Base-by-base conservation (phyloP, 2,329 filamentous ascomycete species). In the Emericellopsis atlantica region DNA sequence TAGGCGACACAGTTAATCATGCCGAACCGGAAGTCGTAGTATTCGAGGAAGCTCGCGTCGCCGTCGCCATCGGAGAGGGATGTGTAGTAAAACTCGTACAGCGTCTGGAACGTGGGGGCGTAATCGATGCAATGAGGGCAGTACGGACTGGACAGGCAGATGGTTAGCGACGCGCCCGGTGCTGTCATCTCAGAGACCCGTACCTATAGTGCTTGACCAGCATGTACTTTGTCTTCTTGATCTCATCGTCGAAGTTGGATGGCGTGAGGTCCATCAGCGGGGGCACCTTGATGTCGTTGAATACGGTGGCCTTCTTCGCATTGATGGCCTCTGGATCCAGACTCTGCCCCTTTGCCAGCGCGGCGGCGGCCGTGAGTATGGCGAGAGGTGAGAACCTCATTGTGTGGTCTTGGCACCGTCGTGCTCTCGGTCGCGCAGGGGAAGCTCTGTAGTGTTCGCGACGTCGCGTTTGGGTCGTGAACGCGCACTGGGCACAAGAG, bases 71-170 rank as follows among this genome's bases (percentile, higher is more conserved):
- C 51, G 14, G 83, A 81, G 52, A 87, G 81, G 32, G 86, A 92
- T 32, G 89, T 95, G 65, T 86, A 68, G 66, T 95, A 98, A 61
- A 81, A 95, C 65, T 98, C 92, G 69, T 96, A 95, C 12, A 90
- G 62, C 5, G 89, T 95, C 62, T 96, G 88, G 70, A 79, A 95
- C 39, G 77, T 81, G 7, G 92, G 92, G 40, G 85, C 87, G 54
- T 87, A 84, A 39, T 73, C 68, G 57, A 73, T 72, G 65, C 89
- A 95, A 60, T 95, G 87, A 37, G 71, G 72, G 60, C 74, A 79
- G 48, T 67, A 76, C 10, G 74, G 74, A 51, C 74, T 78, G 44
- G 7, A 10, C 16, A 24, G 54, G 52, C 5, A 21, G 58, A 34
- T 4, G 43, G 51, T 42, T 56, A 57, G 40, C 35, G 40, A 32